Conservation (phyloP, 805 yeast species). For the Hagleromyces aurorensis region DNA sequence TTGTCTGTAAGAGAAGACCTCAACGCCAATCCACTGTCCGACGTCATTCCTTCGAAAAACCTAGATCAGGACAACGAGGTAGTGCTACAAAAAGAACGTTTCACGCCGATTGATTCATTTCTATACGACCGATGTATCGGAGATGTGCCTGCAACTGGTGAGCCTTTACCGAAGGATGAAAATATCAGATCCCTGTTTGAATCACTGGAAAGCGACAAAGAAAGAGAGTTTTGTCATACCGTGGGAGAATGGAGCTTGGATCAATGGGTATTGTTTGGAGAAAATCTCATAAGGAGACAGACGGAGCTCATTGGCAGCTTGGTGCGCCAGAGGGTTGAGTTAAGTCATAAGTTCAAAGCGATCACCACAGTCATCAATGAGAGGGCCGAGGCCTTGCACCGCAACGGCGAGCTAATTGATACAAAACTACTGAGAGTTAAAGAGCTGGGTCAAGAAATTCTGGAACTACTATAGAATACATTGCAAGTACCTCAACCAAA, state of each 20-base stretch:
- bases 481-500: background rate
- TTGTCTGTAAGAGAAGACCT: too few relatives aligned
- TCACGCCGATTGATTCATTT: too few relatives aligned
- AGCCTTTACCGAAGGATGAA: too few relatives aligned
- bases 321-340: constrained; percentile 33
- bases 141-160: too few relatives aligned
- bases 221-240: constrained; percentile 21
- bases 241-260: constrained; percentile 21
- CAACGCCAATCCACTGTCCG: too few relatives aligned
- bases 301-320: constrained; percentile 30
- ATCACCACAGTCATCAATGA: constrained; percentile 34
- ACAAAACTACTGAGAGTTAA: constrained; percentile 33
- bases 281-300: constrained; percentile 29
- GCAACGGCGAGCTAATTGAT: constrained; percentile 29
- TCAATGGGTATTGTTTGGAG: constrained; percentile 36
- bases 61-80: too few relatives aligned
- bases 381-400: constrained; percentile 29
- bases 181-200: constrained; percentile 4
- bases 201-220: constrained; percentile 13
- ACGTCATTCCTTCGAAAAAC: too few relatives aligned
- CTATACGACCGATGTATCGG: too few relatives aligned
- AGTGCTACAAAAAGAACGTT: too few relatives aligned
- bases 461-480: constrained; percentile 29
- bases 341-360: constrained; percentile 33
- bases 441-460: constrained; percentile 37